Evolutionary conservation across 2,329 filamentous ascomycete species (phyloP).

Genomic region (Aspergillus udagawae): DNA sequence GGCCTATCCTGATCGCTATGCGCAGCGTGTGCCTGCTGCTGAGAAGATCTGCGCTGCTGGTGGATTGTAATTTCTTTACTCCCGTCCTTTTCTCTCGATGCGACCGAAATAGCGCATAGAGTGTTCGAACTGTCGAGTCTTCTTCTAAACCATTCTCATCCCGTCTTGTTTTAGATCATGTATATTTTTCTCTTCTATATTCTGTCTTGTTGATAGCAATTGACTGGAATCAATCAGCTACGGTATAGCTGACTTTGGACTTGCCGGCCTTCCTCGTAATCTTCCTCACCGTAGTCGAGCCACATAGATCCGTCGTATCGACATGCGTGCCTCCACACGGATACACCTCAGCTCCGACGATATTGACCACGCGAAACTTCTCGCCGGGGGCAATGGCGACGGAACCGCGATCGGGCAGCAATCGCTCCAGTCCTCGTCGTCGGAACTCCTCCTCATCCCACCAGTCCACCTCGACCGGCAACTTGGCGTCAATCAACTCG

Average conservation of each 20-base stretch:
- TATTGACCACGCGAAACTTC: conserved; percentile 64
- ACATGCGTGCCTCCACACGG: conserved; percentile 76
- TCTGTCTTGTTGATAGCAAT: not conserved
- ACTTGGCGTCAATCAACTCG: conserved; percentile 52
- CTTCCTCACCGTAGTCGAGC: conserved; percentile 61
- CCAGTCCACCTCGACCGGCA: conserved; percentile 62
- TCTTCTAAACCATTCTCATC: not conserved
- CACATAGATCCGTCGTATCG: conserved; percentile 50
- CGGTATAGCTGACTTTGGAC: conserved; percentile 52
- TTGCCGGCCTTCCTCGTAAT: conserved; percentile 62
- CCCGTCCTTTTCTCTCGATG: too few relatives aligned
- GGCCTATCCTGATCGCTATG: conserved; percentile 3
- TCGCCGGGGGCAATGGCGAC: conserved; percentile 46
- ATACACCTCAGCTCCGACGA: conserved; percentile 65
- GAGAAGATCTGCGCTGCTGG: not conserved
- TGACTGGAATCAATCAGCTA: conserved; percentile 9
- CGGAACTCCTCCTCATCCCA: conserved; percentile 63
- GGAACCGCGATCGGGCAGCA: conserved; percentile 49
- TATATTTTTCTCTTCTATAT: not conserved
- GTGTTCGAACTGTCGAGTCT: not conserved
- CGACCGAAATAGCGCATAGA: not conserved
- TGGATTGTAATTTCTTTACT: not conserved
- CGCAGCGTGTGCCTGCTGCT: not conserved
- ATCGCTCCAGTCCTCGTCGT: conserved; percentile 50
- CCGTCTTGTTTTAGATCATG: not conserved